Base-by-base conservation (phyloP, 2,329 filamentous ascomycete species). In the Akanthomyces muscarius region DNA sequence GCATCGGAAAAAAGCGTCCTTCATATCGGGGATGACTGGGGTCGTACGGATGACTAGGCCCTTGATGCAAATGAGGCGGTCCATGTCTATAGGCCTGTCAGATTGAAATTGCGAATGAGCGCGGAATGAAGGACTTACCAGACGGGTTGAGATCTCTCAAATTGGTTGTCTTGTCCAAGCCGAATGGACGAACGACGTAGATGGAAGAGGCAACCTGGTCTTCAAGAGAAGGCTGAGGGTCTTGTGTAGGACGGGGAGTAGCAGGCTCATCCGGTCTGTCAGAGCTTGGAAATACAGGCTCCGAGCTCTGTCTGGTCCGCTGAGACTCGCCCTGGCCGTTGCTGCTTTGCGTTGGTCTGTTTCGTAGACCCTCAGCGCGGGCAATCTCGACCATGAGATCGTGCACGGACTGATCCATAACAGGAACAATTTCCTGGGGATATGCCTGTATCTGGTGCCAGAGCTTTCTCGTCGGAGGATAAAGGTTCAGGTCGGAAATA, bases 11-110 rank as follows among this genome's bases (percentile, higher is more conserved):
- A 97, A 97, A 0, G 95, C 95, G 73, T 97, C 91, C 78, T 96
- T 97, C 96, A 99, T 99, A 71, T 99, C 95, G 0, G 95, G 95
- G 67, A 99, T 98, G 67, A 99, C 91, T 0, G 95, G 92, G 0
- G 95, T 98, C 3, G 95, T 90, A 66, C 95, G 88, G 71, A 99
- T 99, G 65, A 99, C 95, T 18, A 99, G 83, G 52, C 95, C 95
- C 77, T 98, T 99, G 76, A 99, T 89, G 68, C 89, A 91, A 68
- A 99, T 89, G 67, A 99, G 85, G 72, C 96, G 96, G 77, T 99
- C 96, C 86, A 98, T 97, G 72, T 98, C 92, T 84, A 68, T 5
- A n/a, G 47, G 59, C 70, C 41, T 70, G 65, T 53, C 63, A 48
- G 56, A 42, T 14, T 30, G 18, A 21, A 10, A n/a, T 3, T 28